Conservation (phyloP, 2,329 filamentous ascomycete species). For the Neonectria faginata region DNA sequence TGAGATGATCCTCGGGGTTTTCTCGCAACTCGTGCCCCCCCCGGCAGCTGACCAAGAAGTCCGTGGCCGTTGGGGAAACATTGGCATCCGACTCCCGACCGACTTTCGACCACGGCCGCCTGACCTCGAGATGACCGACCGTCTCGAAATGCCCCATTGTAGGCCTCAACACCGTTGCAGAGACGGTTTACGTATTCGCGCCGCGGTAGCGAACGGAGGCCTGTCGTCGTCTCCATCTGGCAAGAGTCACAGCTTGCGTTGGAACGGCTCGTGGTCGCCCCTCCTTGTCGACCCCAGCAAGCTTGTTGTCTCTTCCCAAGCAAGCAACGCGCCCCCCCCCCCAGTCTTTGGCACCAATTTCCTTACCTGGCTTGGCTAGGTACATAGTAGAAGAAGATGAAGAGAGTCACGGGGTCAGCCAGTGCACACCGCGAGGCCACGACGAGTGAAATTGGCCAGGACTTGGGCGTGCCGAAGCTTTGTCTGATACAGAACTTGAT, state of each 20-base stretch:
- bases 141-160: conserved; percentile 5
- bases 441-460: conserved; percentile 10
- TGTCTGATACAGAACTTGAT: background rate
- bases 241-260: conserved; percentile 42
- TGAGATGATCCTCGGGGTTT: background rate
- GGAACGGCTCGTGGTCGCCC: background rate
- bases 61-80: conserved; percentile 22
- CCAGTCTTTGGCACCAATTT: conserved; percentile 16
- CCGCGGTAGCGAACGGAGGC: background rate
- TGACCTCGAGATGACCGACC: background rate
- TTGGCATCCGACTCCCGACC: conserved; percentile 10
- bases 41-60: conserved; percentile 7
- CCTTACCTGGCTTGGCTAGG: conserved; percentile 9
- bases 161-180: conserved; percentile 8
- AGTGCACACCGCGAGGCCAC: conserved; percentile 9
- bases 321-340: background rate
- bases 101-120: background rate
- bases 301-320: conserved; percentile 12
- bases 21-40: conserved; percentile 1
- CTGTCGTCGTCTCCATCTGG: conserved; percentile 10
- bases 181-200: background rate
- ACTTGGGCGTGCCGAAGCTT: conserved; percentile 3
- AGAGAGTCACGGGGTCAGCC: conserved; percentile 17
- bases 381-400: background rate
- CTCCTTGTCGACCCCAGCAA: conserved; percentile 5